Evolutionary conservation across 306 rosid species (phyloP), one percentile per base, ranked within the genome.

Genomic region (Alnus glutinosa): DNA sequence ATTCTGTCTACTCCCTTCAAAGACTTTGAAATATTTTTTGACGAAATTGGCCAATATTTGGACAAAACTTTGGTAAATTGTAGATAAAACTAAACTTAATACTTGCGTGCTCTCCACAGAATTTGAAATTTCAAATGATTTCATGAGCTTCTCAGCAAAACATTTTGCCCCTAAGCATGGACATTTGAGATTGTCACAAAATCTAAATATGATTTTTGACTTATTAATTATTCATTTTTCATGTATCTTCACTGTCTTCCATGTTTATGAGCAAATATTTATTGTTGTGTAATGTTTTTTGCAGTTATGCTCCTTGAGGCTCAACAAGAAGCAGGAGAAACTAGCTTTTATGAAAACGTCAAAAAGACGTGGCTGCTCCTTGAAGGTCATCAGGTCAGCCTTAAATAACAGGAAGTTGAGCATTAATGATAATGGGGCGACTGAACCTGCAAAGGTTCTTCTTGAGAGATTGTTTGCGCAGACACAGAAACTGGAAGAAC

Each of bases 401-500:
- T 77, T 89, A 83, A 79, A 89, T 74, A 78, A 73, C 55, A 79
- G 79, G 73, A 81, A 78, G 80, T 77, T 84, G 1, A 84, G 85
- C 62, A 34, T 88, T 36, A 86, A 77, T 51, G 89, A 83, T 77
- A 82, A 84, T 78, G 97, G 92, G 66, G 90, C 85, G 14, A 78
- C 93, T 42, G 94, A 91, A 63, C 87, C 95, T 34, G 92, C 98
- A 2, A 93, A 92, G 84, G 70, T 88, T 80, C 93, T 96, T 57
- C 96, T 93, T 8, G 96, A 93, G 68, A 91, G 97, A 64, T 70
- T 96, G 86, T 96, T 90, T 80, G 89, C 88, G 59, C 93, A 89
- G 88, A 91, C 98, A 1, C 94, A 93, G 83, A 91, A 82, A 73
- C 81, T 92, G 83, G 96, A 92, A 75, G 80, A 88, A 44, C 93